phyloP scores from a whole-genome alignment of 352 stramenopile genomes.

The Phytophthora pistaciae region DNA sequence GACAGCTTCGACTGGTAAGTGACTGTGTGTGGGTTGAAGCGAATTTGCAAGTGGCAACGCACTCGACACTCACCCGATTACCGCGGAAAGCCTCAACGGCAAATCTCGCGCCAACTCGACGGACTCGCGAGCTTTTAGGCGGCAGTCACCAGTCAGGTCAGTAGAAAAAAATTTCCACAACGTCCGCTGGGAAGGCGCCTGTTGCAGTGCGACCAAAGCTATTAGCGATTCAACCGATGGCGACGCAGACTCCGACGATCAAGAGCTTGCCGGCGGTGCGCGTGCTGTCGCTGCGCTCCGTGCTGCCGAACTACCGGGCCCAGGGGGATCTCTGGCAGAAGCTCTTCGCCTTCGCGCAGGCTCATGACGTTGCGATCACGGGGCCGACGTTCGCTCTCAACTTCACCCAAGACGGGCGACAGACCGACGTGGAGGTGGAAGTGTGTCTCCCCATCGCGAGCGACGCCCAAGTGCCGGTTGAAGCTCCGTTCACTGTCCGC shows the following conservation, averaged over 20 bases:
- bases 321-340: slow-evolving; percentile 46
- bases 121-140: slow-evolving; percentile 21
- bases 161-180: background rate
- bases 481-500: slow-evolving; percentile 34
- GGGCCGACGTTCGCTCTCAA: slow-evolving; percentile 53
- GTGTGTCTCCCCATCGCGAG: slow-evolving; percentile 53
- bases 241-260: slow-evolving; percentile 23
- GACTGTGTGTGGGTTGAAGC: slow-evolving; percentile 1
- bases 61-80: background rate
- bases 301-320: slow-evolving; percentile 44
- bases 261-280: slow-evolving; percentile 28
- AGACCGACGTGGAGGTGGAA: slow-evolving; percentile 60
- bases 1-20: no score
- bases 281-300: slow-evolving; percentile 38
- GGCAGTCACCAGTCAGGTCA: background rate
- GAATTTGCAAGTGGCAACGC: slow-evolving; percentile 22
- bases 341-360: slow-evolving; percentile 29
- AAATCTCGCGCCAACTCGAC: slow-evolving; percentile 15
- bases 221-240: background rate
- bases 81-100: no score
- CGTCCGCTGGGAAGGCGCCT: background rate
- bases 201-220: background rate
- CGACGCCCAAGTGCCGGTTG: slow-evolving; percentile 22
- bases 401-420: slow-evolving; percentile 44
- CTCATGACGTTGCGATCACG: slow-evolving; percentile 24